phyloP scores from a whole-genome alignment of 768 basidiomycete species.

The Leccinum subtestaceum region DNA sequence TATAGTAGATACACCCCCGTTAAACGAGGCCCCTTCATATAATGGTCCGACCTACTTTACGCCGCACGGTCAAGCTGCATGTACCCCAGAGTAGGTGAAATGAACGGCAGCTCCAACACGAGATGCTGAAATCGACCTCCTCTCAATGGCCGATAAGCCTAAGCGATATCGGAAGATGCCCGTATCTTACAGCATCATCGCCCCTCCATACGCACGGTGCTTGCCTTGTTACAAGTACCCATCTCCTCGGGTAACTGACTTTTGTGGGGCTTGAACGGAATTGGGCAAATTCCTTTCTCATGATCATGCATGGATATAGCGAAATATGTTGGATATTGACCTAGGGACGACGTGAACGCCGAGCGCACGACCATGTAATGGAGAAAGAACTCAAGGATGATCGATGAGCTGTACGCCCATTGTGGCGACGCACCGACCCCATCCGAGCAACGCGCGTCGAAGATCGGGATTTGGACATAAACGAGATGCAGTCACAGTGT shows the following conservation, averaged over 20 bases:
- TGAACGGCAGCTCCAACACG: not conserved
- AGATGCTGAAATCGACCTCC: not conserved
- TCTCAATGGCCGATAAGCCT: not conserved
- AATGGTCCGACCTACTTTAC: not conserved
- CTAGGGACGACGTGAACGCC: not conserved
- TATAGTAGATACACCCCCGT: too few relatives aligned
- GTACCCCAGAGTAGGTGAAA: not conserved
- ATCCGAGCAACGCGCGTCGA: not conserved
- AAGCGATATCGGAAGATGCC: not conserved
- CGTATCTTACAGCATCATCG: not conserved
- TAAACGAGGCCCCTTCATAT: not conserved
- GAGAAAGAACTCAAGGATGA: not conserved
- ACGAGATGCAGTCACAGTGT: not conserved
- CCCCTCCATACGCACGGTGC: not conserved
- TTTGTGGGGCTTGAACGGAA: not conserved
- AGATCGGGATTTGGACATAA: not conserved
- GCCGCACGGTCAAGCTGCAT: not conserved
- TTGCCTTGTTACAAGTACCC: not conserved
- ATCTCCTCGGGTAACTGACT: not conserved
- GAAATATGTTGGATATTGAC: not conserved
- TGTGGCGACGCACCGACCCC: not conserved
- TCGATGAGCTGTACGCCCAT: not conserved
- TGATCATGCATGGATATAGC: not conserved
- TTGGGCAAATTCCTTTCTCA: not conserved
- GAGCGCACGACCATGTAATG: not conserved